Evolutionary conservation across 2,329 filamentous ascomycete genomes (phyloP), one percentile per base, ranked within the genome.

Genomic region (Pseudogymnoascus sp.): DNA sequence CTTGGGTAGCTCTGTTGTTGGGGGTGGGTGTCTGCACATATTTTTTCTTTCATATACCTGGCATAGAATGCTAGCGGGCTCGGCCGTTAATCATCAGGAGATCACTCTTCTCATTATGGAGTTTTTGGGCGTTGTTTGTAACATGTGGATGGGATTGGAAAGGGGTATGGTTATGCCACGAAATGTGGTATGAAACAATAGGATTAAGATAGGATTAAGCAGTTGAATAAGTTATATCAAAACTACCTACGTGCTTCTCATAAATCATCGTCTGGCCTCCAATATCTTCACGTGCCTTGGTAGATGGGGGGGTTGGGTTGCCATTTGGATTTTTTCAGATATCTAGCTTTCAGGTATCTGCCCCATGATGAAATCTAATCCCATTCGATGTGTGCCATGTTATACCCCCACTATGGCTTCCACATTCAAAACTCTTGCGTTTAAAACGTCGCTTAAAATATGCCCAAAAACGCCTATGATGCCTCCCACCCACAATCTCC

Each of bases 381-480:
- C 47, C 47, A 54, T 54, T 16, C 28, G 25, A 54, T 7, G 47
- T 9, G 25, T 14, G 47, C 47, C 47, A 54, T 33, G 33, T 54
- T 54, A 54, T 33, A 54, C 28, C 28, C 47, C 47, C 47, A 33
- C 28, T 18, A 54, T 54, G 47, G 47, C 47, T 54, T n/a, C 47
- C 47, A 33, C 28, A 12, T 33, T 22, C 28, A 14, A 25, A 33
- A 12, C 47, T 28, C 43, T 33, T 33, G 33, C 47, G 5, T 33
- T 33, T 12, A 25, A 54, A 54, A 54, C 47, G 18, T 54, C 47
- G 47, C 47, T 54, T 54, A 54, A 54, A 54, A 28, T 54, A 54
- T 54, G 47, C 47, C 47, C 47, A 54, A 54, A 50, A 33, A 54
- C 47, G 47, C 47, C 47, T 33, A 54, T 54, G 33, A 54, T 54